phyloP scores from a whole-genome alignment of 1,139 yeast species.

The Saccharomycopsis hybrid region DNA sequence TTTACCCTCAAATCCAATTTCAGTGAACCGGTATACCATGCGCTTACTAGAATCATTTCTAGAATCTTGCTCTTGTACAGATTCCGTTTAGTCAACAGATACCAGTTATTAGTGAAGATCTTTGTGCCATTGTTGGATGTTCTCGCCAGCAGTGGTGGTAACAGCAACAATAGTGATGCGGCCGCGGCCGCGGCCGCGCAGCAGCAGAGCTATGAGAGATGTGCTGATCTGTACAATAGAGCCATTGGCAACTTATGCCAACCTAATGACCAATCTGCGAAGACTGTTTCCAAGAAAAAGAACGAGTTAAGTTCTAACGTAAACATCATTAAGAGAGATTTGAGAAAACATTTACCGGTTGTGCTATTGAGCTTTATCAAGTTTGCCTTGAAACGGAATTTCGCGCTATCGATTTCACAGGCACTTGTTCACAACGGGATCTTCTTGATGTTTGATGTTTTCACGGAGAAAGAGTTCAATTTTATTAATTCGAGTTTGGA shows the following conservation, averaged over 20 bases:
- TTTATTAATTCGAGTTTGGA: conserved; percentile 68
- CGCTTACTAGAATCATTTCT: conserved; percentile 35
- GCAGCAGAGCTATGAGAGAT: conserved; percentile 2
- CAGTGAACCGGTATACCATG: conserved; percentile 19
- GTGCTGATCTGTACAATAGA: conserved; percentile 49
- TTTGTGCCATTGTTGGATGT: conserved; percentile 44
- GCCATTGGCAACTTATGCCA: conserved; percentile 67
- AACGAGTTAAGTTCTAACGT: conserved; percentile 49
- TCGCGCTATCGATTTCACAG: conserved; percentile 43
- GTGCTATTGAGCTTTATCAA: conserved; percentile 52
- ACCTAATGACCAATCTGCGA: conserved; percentile 38
- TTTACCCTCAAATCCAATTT: not conserved
- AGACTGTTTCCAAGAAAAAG: conserved; percentile 25
- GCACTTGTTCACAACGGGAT: conserved; percentile 36
- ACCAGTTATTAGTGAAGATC: conserved; percentile 53
- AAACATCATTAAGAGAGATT: conserved; percentile 46
- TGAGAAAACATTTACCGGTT: conserved; percentile 59
- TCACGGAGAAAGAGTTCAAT: conserved; percentile 61
- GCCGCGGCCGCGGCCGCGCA: too few species aligned
- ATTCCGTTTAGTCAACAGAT: conserved; percentile 61
- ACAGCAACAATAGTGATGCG: not conserved
- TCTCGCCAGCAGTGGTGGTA: conserved; percentile 30
- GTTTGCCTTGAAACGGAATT: conserved; percentile 44
- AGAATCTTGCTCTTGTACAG: conserved; percentile 61
- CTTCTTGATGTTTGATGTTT: conserved; percentile 58